Percentiles rank a stretch among this genome's conserved stretches.
Evolutionary conservation across 2,329 filamentous ascomycete genomes (phyloP).

Genomic region (Colletotrichum sp.): DNA sequence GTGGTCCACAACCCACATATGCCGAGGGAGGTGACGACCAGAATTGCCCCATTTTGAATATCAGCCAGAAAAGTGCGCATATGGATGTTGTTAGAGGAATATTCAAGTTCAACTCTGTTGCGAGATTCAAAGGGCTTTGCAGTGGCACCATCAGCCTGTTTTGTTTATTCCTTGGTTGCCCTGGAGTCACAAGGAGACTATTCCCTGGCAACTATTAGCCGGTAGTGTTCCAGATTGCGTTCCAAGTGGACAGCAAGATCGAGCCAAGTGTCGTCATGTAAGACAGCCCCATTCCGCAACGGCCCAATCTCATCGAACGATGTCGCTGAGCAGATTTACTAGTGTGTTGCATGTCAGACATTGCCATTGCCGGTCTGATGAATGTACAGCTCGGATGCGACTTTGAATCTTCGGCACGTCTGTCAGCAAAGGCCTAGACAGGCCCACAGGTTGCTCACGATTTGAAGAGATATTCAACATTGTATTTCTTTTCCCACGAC

Average conservation of each 20-base stretch:
- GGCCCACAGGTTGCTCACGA: neutral
- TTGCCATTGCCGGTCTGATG: neutral
- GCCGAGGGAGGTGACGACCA: neutral
- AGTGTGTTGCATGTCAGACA: neutral
- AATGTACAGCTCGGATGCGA: neutral
- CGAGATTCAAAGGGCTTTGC: neutral
- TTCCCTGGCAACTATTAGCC: neutral
- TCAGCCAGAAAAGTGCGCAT: neutral
- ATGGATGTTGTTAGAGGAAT: rapidly evolving
- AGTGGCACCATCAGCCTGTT: neutral
- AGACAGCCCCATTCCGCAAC: neutral
- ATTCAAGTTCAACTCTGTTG: neutral
- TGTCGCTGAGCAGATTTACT: neutral
- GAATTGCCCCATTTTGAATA: neutral
- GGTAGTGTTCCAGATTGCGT: neutral
- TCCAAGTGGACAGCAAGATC: neutral
- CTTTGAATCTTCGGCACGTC: neutral
- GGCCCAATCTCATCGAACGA: too few relatives aligned
- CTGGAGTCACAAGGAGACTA: neutral
- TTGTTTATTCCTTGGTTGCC: neutral
- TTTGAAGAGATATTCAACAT: neutral
- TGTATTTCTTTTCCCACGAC: too few relatives aligned
- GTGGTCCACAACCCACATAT: neutral
- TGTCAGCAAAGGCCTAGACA: neutral
- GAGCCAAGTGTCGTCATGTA: neutral